Evolutionary conservation across 768 basidiomycete genomes (phyloP), one percentile per base, ranked within the genome.

Genomic region (Mycena capillaripes): DNA sequence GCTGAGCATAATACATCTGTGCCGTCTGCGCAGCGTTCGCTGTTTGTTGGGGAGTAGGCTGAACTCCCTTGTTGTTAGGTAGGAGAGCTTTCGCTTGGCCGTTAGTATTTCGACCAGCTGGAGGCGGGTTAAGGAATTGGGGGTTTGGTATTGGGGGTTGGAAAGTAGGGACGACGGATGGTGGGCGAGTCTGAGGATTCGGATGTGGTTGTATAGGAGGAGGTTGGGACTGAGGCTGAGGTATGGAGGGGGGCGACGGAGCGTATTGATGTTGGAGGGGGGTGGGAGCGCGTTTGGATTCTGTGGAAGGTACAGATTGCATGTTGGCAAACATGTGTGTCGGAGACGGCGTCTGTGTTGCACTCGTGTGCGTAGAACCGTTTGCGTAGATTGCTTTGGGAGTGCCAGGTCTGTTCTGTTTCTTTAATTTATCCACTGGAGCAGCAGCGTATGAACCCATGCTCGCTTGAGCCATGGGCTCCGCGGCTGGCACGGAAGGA

Each of bases 191-290:
- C 55, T 72, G 64, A 8, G 74, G 71, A 55, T 70, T 70, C 21
- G 73, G 71, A 53, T 69, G 74, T 29, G 63, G 66, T 70, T 76
- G 72, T 19, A 69, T 77, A 11, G 77, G 66, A 29, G 78, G 68
- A 58, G 80, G 80, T 60, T 76, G 67, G 70, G 74, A 72, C 59
- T 80, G 81, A 44, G 78, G 72, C 27, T 61, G 70, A 46, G 77
- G 81, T 11, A 78, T 77, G 11, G 81, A 78, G 38, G 82, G 76
- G 27, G 81, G 78, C 38, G 81, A 76, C 48, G 81, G 78, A 17
- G 69, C 73, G 61, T 69, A 75, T 52, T 69, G 67, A 11, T 72
- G 63, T 25, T 75, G 74, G 19, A 72, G 70, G 6, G 74, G 74
- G 6, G 74, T 75, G 1, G 74, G 70, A 10, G 74, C 67, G 52